Conservation (phyloP, 2,329 filamentous ascomycete genomes). For the Ustulina deusta region DNA sequence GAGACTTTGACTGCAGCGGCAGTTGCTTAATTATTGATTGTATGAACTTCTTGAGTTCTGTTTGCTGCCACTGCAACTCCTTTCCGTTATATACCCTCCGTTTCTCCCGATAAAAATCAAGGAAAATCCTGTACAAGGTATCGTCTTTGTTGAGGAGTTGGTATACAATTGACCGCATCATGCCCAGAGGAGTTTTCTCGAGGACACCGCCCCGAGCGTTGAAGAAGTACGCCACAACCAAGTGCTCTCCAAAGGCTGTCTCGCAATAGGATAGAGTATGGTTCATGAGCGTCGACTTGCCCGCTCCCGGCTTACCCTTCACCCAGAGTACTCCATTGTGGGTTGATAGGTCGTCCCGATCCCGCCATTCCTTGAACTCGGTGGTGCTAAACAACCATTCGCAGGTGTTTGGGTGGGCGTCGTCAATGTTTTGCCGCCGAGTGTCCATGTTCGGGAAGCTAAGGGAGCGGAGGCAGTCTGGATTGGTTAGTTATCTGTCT, state of each 20-base stretch:
- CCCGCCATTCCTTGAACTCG: conserved; percentile 41
- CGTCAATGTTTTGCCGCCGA: conserved; percentile 12
- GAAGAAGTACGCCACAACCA: conserved; percentile 42
- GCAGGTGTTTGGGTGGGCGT: conserved; percentile 36
- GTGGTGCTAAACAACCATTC: conserved; percentile 42
- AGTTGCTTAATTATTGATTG: background rate
- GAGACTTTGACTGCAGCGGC: background rate
- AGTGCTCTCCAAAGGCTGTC: conserved; percentile 15
- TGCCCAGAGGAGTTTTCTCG: conserved; percentile 42
- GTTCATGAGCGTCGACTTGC: conserved; percentile 48
- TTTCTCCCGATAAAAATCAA: background rate
- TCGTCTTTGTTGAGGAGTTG: conserved; percentile 38
- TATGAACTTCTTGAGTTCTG: conserved; percentile 13
- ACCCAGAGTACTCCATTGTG: conserved; percentile 48
- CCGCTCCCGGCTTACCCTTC: conserved; percentile 48
- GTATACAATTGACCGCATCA: conserved; percentile 41
- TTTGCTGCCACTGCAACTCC: background rate
- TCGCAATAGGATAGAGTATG: conserved; percentile 31
- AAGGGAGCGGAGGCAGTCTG: conserved; percentile 24
- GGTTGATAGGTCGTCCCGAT: conserved; percentile 14
- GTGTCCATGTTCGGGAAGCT: conserved; percentile 13
- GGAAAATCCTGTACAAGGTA: background rate
- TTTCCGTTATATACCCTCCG: background rate
- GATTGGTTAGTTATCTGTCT: background rate
- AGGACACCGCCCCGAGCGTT: conserved; percentile 40